Conservation (phyloP, 1,284 basidiomycete species). For the Schizophyllum commune region DNA sequence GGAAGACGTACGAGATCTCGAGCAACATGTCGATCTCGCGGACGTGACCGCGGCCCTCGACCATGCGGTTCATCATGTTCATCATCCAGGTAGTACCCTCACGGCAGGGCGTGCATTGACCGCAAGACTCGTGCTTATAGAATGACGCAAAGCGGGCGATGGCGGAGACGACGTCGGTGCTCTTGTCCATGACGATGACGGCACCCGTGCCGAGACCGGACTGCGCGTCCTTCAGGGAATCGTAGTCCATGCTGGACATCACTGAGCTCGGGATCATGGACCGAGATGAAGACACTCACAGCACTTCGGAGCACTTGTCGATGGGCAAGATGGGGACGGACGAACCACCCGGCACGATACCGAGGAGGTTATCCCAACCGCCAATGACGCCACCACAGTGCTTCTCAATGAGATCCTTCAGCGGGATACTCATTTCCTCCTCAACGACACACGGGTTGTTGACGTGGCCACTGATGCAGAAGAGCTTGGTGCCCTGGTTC, state of each 20-base stretch:
- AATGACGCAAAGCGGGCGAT: slow-evolving; percentile 89
- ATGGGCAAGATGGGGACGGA: slow-evolving; percentile 94
- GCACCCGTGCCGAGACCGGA: slow-evolving; percentile 96
- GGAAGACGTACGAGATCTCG: slow-evolving; percentile 67
- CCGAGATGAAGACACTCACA: slow-evolving; percentile 44
- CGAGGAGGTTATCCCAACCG: slow-evolving; percentile 94
- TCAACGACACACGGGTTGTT: slow-evolving; percentile 98
- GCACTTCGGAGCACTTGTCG: slow-evolving; percentile 72
- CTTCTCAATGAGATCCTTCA: slow-evolving; percentile 92
- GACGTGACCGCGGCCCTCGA: slow-evolving; percentile 82
- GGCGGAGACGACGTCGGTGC: slow-evolving; percentile 87
- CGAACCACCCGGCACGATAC: slow-evolving; percentile 92
- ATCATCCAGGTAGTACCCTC: slow-evolving; percentile 98
- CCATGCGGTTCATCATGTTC: slow-evolving; percentile 96
- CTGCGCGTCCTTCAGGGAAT: slow-evolving; percentile 93
- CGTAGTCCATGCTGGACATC: slow-evolving; percentile 84
- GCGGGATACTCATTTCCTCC: slow-evolving; percentile 98
- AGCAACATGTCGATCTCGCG: slow-evolving; percentile 98
- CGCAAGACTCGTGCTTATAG: slow-evolving; percentile 98
- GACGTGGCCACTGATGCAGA: slow-evolving; percentile 94
- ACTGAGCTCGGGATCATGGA: slow-evolving; percentile 4
- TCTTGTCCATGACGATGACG: slow-evolving; percentile 98
- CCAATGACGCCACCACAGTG: slow-evolving; percentile 94
- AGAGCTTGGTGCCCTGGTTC: slow-evolving; percentile 95
- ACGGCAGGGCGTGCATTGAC: slow-evolving; percentile 95